A percentile compares a stretch with the other conserved stretches of the same genome.
Conservation (phyloP, 805 yeast genomes). For the Blastobotrys peoriensis region DNA sequence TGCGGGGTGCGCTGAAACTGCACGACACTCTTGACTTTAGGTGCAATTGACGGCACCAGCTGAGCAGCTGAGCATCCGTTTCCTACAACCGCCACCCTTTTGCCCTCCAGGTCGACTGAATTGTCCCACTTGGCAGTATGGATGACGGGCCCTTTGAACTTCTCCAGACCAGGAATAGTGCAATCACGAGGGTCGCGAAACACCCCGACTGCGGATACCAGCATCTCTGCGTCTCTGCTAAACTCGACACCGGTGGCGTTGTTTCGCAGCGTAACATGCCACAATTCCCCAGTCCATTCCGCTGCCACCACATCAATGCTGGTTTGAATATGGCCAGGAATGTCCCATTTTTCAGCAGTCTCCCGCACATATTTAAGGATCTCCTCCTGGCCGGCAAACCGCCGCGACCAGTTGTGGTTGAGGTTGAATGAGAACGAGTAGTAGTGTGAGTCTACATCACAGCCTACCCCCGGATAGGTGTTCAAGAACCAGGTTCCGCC, state of each 20-base stretch:
- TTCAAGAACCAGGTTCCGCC: slow-evolving; percentile 13
- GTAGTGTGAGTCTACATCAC: slow-evolving; percentile 10
- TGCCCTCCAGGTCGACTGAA: slow-evolving; percentile 12
- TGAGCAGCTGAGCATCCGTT: slow-evolving; percentile 21
- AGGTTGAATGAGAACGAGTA: slow-evolving; percentile 10
- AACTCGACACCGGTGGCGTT: slow-evolving; percentile 2
- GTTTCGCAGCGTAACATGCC: slow-evolving; percentile 6
- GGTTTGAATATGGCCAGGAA: slow-evolving; percentile 1
- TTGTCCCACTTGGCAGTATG: slow-evolving; percentile 13
- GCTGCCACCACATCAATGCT: slow-evolving; percentile 6
- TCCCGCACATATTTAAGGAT: slow-evolving; percentile 8
- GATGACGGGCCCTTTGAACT: slow-evolving; percentile 10
- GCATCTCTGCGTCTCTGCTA: slow-evolving; percentile 5
- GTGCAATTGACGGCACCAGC: slow-evolving; percentile 14
- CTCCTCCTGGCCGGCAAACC: slow-evolving; percentile 7
- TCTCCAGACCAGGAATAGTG: slow-evolving; percentile 6
- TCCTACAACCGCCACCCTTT: slow-evolving; percentile 18
- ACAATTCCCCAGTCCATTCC: slow-evolving; percentile 8
- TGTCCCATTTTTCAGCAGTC: slow-evolving; percentile 7
- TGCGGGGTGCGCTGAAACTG: slow-evolving; percentile 19
- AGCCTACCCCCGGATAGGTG: slow-evolving; percentile 12
- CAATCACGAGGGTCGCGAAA: slow-evolving; percentile 7
- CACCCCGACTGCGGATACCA: slow-evolving; percentile 9
- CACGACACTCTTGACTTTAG: slow-evolving; percentile 10
- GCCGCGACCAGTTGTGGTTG: slow-evolving; percentile 10